Base-by-base conservation (phyloP, 2,329 filamentous ascomycete species). In the Gnomoniopsis sp. region DNA sequence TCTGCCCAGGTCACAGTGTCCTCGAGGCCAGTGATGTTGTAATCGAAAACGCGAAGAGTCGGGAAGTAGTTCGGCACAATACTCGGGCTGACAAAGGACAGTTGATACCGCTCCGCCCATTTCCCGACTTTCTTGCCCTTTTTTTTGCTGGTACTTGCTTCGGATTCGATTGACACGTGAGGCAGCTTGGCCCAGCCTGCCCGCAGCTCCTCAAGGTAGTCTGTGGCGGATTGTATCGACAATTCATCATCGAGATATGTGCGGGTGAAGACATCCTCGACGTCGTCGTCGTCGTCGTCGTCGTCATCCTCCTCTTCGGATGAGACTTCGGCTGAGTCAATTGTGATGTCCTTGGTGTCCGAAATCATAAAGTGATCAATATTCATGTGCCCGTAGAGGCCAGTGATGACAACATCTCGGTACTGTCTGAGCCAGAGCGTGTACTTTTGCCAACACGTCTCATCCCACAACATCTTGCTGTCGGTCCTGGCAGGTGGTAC, bases 361-460 rank as follows among this genome's bases (percentile, higher is more conserved):
- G 96, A 91, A 17, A 99, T 77, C 69, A 98, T 83, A 73, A 99
- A 99, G 72, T 99, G 95, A 67, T 99, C 95, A 64, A 97, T 90
- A 69, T 99, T 99, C 95, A 99, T 98, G 71, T 99, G 95, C 1
- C 93, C 95, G 69, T 89, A 99, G 6, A 96, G 69, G 26, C 86
- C 86, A 14, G 84, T 86, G 21, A 93, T 81, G 21, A 99, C 81
- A 41, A 99, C 88, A 71, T 99, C 95, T 36, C 95, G 89, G 72
- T 92, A 99, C 71, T 96, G 91, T 65, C 86, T 84, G 68, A 93
- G 77, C 91, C 93, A 98, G 3, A 98, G 77, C 0, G 91, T 89
- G 73, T 96, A 99, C 71, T 96, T 97, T 71, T 97, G 93, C 93
- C 93, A 99, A 75, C 95, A 99, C 0, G 90, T 92, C 78, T 98